phyloP scores from a whole-genome alignment of 208 protist species.

The Acanthamoeba castellanii region DNA sequence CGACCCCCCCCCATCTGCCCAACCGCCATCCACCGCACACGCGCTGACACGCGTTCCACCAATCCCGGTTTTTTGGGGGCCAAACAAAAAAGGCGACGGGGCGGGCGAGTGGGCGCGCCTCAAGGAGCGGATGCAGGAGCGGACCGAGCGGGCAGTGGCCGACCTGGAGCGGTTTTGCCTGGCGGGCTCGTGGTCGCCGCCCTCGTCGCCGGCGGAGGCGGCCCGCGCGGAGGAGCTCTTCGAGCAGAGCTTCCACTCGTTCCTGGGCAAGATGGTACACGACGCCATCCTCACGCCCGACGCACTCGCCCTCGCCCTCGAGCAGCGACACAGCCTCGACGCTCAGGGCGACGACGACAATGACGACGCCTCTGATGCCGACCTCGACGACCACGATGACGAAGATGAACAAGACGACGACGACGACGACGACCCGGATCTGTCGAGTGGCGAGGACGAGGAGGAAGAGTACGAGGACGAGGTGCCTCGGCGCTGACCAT shows the following conservation, averaged over 20 bases:
- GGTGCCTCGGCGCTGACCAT: no score
- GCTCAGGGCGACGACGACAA: not conserved
- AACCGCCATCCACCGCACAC: not conserved
- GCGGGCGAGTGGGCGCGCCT: not conserved
- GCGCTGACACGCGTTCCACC: no score
- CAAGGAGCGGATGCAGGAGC: slow-evolving; percentile 8
- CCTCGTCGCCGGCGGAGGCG: not conserved
- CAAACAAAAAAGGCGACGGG: not conserved
- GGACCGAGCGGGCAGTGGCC: not conserved
- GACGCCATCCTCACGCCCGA: not conserved
- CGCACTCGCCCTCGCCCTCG: not conserved
- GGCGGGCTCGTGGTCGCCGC: not conserved
- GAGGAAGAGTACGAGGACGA: not conserved
- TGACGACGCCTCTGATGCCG: not conserved
- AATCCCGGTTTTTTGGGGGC: no score
- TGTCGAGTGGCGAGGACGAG: not conserved
- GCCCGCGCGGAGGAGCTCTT: not conserved
- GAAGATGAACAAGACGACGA: not conserved
- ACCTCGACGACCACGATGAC: not conserved
- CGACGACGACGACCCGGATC: not conserved
- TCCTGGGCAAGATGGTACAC: slow-evolving; percentile 22
- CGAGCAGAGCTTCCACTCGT: not conserved
- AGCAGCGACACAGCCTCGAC: not conserved
- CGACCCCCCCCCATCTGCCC: not conserved
- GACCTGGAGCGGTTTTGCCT: slow-evolving; percentile 18